Conservation (phyloP, 2,329 filamentous ascomycete genomes). For the Exserohilum turcica region DNA sequence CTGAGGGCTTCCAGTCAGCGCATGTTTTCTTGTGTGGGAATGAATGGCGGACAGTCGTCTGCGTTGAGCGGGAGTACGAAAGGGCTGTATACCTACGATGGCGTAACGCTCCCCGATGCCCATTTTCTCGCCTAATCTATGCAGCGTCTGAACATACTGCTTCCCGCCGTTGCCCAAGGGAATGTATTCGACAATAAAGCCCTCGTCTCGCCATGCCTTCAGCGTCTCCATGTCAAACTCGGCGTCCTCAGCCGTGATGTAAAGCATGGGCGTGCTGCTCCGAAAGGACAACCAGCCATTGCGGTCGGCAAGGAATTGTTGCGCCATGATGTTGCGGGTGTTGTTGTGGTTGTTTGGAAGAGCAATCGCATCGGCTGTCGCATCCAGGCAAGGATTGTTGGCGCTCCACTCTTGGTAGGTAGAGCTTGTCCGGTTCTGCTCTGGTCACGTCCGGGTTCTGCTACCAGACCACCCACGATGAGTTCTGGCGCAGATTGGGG, state of each 20-base stretch:
- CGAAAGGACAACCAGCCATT: constrained; percentile 50
- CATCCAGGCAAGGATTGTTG: constrained; percentile 5
- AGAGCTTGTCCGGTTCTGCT: constrained; percentile 6
- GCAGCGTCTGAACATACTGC: constrained; percentile 54
- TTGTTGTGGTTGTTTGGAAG: constrained; percentile 1
- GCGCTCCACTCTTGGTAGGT: constrained; percentile 13
- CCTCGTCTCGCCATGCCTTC: constrained; percentile 63
- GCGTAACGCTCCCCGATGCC: constrained; percentile 65
- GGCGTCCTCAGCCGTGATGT: constrained; percentile 58
- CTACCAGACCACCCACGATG: background rate
- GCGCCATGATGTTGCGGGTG: constrained; percentile 32
- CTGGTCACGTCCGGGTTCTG: constrained; percentile 3
- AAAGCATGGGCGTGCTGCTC: constrained; percentile 52
- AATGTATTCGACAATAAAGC: constrained; percentile 64
- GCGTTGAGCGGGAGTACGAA: constrained; percentile 9
- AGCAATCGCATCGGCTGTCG: constrained; percentile 2
- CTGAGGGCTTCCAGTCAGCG: constrained; percentile 44
- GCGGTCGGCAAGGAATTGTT: constrained; percentile 44
- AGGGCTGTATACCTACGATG: constrained; percentile 60
- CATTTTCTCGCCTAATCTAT: constrained; percentile 59
- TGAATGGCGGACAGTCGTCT: background rate
- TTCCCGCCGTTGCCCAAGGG: constrained; percentile 57
- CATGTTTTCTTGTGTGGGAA: background rate
- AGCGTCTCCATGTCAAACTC: constrained; percentile 62
- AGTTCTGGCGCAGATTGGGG: background rate